Evolutionary conservation across 768 basidiomycete species (phyloP).

Genomic region (Kwoniella sp.): DNA sequence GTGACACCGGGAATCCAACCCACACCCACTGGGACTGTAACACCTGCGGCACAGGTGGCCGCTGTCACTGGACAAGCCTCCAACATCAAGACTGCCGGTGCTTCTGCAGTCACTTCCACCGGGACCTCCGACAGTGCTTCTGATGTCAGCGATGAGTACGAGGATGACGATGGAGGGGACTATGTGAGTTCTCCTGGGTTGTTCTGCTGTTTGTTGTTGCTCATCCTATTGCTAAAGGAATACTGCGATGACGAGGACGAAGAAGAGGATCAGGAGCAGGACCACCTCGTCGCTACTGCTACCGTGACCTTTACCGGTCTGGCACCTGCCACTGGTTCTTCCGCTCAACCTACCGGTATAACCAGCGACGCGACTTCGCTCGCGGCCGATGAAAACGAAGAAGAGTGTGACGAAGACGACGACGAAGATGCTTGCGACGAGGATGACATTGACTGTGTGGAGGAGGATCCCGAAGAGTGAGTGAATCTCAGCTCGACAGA

Average conservation of each 20-base stretch:
- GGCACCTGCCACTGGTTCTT: background rate
- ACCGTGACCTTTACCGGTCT: too few relatives aligned
- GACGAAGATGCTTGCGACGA: too few relatives aligned
- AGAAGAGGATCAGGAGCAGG: background rate
- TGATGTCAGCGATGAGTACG: conserved; percentile 4
- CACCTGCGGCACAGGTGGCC: background rate
- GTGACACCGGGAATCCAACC: conserved; percentile 14
- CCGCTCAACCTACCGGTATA: background rate
- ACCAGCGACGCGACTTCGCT: background rate
- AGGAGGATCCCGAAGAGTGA: too few relatives aligned
- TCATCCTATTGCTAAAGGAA: background rate
- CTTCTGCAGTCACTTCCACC: background rate
- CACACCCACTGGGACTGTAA: background rate
- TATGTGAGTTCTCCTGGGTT: conserved; percentile 1
- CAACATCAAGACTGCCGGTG: background rate
- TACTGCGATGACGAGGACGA: background rate
- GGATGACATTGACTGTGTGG: too few relatives aligned
- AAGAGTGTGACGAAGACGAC: conserved; percentile 9
- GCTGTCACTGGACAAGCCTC: background rate
- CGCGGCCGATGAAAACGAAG: background rate
- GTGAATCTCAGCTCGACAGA: too few relatives aligned
- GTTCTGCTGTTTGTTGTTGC: background rate
- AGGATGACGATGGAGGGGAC: conserved; percentile 11
- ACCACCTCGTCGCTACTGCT: too few relatives aligned
- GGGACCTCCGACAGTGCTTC: background rate